These are phyloP conservation scores for Tubosaeta sp. DNA, from an alignment of 768 basidiomycete genomes.

Conservation along the genomic window DNA sequence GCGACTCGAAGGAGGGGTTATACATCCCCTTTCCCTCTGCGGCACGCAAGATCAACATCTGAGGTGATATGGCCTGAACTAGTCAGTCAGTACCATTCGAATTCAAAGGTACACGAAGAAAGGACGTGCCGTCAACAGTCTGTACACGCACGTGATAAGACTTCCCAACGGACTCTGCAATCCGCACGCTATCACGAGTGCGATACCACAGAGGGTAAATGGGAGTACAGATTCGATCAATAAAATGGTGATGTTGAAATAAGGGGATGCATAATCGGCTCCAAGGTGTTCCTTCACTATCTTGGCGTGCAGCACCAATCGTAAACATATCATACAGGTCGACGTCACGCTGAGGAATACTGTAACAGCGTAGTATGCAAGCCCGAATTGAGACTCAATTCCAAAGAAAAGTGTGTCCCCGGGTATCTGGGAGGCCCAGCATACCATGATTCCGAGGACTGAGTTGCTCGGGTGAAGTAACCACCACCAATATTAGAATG, in stretches of 20 bases:
- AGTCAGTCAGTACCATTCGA: too few relatives aligned
- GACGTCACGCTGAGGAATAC: not conserved
- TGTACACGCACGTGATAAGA: not conserved
- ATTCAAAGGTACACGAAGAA: too few relatives aligned
- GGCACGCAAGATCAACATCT: too few relatives aligned
- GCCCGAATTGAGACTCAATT: not conserved
- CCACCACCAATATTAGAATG: too few relatives aligned
- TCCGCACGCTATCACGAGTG: slow-evolving; percentile 3
- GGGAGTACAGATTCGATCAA: slow-evolving; percentile 15
- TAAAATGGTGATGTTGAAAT: slow-evolving; percentile 1
- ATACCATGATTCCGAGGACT: too few relatives aligned
- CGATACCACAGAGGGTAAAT: slow-evolving; percentile 4
- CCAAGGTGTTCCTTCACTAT: not conserved
- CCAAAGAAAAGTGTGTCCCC: not conserved
- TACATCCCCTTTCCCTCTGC: too few relatives aligned
- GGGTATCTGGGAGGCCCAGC: too few relatives aligned
- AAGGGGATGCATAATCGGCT: not conserved
- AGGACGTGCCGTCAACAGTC: slow-evolving; percentile 5
- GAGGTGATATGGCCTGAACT: too few relatives aligned
- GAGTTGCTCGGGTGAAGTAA: too few relatives aligned
- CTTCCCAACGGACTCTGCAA: not conserved
- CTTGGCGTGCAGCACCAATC: not conserved
- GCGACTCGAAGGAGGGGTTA: too few relatives aligned
- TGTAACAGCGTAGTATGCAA: not conserved
- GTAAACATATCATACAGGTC: not conserved